These are phyloP conservation scores for Ogataea siamensis DNA, from an alignment of 805 yeast genomes.

Conservation along the genomic window DNA sequence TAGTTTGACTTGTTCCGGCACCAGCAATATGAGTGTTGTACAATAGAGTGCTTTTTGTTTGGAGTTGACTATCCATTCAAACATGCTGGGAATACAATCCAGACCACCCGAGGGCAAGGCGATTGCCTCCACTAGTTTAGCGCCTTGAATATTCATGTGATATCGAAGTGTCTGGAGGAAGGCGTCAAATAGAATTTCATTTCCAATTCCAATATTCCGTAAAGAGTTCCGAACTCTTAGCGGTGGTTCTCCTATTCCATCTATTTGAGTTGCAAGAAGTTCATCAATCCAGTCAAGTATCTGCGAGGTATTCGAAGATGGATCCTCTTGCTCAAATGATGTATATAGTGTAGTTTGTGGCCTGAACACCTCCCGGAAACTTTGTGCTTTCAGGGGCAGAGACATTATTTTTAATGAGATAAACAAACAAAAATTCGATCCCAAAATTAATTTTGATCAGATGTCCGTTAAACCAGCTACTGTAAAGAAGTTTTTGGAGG, in stretches of 20 bases:
- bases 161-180: conserved; percentile 16
- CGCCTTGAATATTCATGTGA: conserved; percentile 18
- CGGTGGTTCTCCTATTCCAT: conserved; percentile 20
- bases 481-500: conserved; percentile 36
- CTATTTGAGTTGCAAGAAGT: conserved; percentile 10
- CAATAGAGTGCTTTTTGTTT: conserved; percentile 16
- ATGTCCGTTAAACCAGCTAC: conserved; percentile 20
- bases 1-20: conserved; percentile 16
- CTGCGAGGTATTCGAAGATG: conserved; percentile 23
- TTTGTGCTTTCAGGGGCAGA: conserved; percentile 13
- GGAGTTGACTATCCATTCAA: conserved; percentile 18
- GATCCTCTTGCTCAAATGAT: conserved; percentile 22
- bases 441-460: neutral
- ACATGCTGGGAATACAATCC: conserved; percentile 12
- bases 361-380: conserved; percentile 16
- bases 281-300: conserved; percentile 30
- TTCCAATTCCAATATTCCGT: conserved; percentile 18
- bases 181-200: conserved; percentile 18
- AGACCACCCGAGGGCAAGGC: neutral
- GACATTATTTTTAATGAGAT: conserved; percentile 4
- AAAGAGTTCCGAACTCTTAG: conserved; percentile 24
- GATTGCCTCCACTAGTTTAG: conserved; percentile 2
- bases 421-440: conserved; percentile 1
- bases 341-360: conserved; percentile 8
- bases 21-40: conserved; percentile 12